Percentiles rank a stretch among this genome's conserved stretches.
phyloP scores from a whole-genome alignment of 1,284 basidiomycete species.

The Pseudozyma thailandica region DNA sequence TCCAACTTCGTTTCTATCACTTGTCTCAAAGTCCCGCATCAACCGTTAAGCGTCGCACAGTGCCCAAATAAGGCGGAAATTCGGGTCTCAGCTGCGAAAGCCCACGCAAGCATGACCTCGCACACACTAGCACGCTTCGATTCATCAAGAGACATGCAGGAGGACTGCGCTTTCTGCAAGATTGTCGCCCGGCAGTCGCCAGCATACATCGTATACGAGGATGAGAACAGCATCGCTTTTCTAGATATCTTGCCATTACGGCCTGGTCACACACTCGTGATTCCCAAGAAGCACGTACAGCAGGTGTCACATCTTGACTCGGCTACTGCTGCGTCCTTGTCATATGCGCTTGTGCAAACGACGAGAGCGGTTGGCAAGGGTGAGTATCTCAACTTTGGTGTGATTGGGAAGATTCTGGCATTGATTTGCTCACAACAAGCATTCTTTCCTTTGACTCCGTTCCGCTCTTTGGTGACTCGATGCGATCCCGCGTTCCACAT shows the following conservation, averaged over 20 bases:
- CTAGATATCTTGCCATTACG: conserved; percentile 79
- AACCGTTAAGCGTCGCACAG: too few species aligned
- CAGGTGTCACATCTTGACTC: conserved; percentile 21
- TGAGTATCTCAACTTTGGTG: conserved; percentile 14
- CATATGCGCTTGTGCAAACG: conserved; percentile 39
- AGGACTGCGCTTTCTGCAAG: conserved; percentile 47
- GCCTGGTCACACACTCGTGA: conserved; percentile 67
- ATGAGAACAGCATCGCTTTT: conserved; percentile 77
- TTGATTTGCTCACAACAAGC: too few species aligned
- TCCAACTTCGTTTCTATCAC: background rate
- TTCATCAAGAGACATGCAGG: conserved; percentile 22
- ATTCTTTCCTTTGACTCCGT: background rate
- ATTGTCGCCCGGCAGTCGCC: conserved; percentile 25
- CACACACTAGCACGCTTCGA: conserved; percentile 45
- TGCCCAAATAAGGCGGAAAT: too few species aligned
- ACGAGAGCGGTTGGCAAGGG: conserved; percentile 44
- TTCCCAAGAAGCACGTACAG: conserved; percentile 46
- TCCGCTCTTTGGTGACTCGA: background rate
- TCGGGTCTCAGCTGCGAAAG: too few species aligned
- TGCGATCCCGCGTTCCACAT: background rate
- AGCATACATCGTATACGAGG: conserved; percentile 59
- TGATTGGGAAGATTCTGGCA: background rate
- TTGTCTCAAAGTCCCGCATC: background rate
- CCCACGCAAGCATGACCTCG: conserved; percentile 25
- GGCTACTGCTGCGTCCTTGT: conserved; percentile 28